Conservation (phyloP, 23 red algal species). For the Gracilaria vermiculophylla region DNA sequence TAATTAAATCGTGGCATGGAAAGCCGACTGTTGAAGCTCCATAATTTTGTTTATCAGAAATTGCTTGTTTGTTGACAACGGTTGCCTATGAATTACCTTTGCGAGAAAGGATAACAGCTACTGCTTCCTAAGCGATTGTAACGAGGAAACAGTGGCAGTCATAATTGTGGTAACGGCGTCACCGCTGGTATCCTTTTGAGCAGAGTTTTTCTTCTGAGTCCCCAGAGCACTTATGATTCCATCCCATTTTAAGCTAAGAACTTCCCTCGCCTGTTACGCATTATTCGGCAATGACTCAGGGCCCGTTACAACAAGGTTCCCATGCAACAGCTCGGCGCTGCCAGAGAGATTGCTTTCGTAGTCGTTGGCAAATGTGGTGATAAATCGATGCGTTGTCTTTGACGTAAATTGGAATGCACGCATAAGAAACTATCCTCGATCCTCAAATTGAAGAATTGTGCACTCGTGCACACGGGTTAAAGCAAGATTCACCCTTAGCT, state of each 20-base stretch:
- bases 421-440: slow-evolving; percentile 17
- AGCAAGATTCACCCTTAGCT: not conserved
- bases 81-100: not conserved
- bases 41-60: slow-evolving; percentile 22
- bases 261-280: too few species aligned
- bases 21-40: not conserved
- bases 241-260: too few species aligned
- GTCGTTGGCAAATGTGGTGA: not conserved
- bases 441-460: slow-evolving; percentile 8
- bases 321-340: too few species aligned
- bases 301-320: too few species aligned
- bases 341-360: too few species aligned
- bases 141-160: not conserved
- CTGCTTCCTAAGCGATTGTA: not conserved
- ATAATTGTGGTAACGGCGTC: not conserved
- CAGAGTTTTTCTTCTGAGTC: too few species aligned
- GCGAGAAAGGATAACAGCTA: not conserved
- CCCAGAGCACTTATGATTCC: too few species aligned
- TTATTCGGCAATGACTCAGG: too few species aligned
- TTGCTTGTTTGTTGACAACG: not conserved
- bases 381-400: slow-evolving; percentile 11
- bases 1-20: too few species aligned
- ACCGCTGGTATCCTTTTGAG: too few species aligned
- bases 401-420: slow-evolving; percentile 37
- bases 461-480: not conserved